Evolutionary conservation across 192 early-diverging fungal genomes (phyloP).

Genomic region (Gryganskiella cystojenkinii): DNA sequence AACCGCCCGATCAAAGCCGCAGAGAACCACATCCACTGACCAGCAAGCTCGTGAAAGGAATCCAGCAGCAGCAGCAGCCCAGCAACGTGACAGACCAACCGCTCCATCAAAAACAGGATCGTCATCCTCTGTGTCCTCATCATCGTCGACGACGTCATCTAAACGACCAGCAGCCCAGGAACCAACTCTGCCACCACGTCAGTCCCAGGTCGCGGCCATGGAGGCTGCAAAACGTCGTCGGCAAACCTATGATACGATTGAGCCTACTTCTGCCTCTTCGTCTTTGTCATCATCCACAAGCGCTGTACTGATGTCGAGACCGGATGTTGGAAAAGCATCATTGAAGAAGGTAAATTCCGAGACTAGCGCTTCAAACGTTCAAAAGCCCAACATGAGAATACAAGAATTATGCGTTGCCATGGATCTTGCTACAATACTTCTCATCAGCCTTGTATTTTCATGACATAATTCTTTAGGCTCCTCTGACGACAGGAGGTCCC

Average conservation of each 20-base stretch:
- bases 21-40: no score
- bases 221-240: constrained; percentile 19
- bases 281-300: neutral
- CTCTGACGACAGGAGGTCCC: neutral
- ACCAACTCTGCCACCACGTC: neutral
- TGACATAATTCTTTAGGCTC: neutral
- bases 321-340: constrained; percentile 5
- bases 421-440: no score
- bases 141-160: no score
- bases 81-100: no score
- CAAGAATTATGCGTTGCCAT: no score
- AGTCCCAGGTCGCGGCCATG: constrained; percentile 9
- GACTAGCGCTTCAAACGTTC: no score
- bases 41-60: neutral
- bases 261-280: neutral
- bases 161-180: no score
- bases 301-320: constrained; percentile 24
- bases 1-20: neutral
- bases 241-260: constrained; percentile 10
- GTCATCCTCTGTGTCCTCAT: neutral
- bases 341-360: no score
- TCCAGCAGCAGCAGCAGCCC: no score
- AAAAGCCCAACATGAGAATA: no score
- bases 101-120: neutral
- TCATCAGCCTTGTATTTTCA: no score